Evolutionary conservation across 2,329 filamentous ascomycete genomes (phyloP).

Genomic region (Cadophora luteo-olivacea): DNA sequence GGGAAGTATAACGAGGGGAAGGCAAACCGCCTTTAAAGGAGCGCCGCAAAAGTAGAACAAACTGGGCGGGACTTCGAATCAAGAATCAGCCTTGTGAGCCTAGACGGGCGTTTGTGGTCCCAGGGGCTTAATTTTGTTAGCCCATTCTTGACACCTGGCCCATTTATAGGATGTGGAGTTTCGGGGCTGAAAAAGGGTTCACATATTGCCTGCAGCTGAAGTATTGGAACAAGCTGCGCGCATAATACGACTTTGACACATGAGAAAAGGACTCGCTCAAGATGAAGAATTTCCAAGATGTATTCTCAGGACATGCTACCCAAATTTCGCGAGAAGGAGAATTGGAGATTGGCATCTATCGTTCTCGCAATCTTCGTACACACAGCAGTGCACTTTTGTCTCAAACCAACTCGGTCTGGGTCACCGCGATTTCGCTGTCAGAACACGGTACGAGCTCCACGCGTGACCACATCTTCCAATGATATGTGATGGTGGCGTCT

Average conservation of each 20-base stretch:
- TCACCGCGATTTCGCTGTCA: slow-evolving; percentile 14
- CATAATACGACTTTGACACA: background rate
- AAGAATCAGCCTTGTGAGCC: slow-evolving; percentile 18
- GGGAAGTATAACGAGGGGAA: background rate
- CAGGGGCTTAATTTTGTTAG: background rate
- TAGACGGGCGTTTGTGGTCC: slow-evolving; percentile 1
- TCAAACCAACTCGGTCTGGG: slow-evolving; percentile 11
- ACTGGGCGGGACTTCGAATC: slow-evolving; percentile 1
- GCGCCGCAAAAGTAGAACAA: background rate
- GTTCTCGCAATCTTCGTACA: background rate
- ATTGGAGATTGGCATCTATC: background rate
- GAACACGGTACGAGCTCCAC: slow-evolving; percentile 11
- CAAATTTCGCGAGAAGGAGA: background rate
- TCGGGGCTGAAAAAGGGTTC: slow-evolving; percentile 21
- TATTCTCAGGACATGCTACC: background rate
- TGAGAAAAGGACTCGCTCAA: background rate
- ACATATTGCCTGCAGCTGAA: slow-evolving; percentile 10
- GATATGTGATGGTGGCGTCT: slow-evolving; percentile 8
- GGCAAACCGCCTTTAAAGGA: background rate
- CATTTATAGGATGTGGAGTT: slow-evolving; percentile 10
- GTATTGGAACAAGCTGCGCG: slow-evolving; percentile 1
- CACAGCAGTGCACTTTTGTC: slow-evolving; percentile 2
- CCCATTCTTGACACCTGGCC: background rate
- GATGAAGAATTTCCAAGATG: background rate
- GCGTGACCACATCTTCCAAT: background rate